Evolutionary conservation across 2,329 filamentous ascomycete genomes (phyloP).

Genomic region (Ceratocystis cacaofunesta): DNA sequence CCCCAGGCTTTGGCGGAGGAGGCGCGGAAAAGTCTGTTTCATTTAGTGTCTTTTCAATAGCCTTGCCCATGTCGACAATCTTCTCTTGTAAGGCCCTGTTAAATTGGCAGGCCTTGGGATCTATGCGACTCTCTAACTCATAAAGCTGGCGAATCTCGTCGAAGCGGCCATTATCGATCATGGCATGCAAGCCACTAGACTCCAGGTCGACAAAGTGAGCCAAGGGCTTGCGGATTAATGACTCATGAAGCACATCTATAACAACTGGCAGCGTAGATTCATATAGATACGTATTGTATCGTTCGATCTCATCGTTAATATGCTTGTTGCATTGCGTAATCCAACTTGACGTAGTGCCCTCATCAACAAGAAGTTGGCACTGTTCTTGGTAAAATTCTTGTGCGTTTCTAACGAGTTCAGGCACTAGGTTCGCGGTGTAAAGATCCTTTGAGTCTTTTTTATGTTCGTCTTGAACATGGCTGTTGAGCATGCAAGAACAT

Average conservation of each 20-base stretch:
- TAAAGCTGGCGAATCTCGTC: slow-evolving; percentile 73
- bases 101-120: slow-evolving; percentile 55
- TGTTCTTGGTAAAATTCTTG: slow-evolving; percentile 60
- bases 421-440: slow-evolving; percentile 73
- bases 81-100: slow-evolving; percentile 57
- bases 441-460: slow-evolving; percentile 68
- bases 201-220: slow-evolving; percentile 73
- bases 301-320: slow-evolving; percentile 64
- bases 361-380: slow-evolving; percentile 56
- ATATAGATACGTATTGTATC: slow-evolving; percentile 71
- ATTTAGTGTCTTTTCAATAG: slow-evolving; percentile 58
- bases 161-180: slow-evolving; percentile 79
- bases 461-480: slow-evolving; percentile 65
- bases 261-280: slow-evolving; percentile 58
- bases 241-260: slow-evolving; percentile 59
- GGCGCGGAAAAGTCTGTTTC: slow-evolving; percentile 38
- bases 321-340: slow-evolving; percentile 60
- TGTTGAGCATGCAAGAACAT: slow-evolving; percentile 79
- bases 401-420: slow-evolving; percentile 57
- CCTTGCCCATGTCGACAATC: slow-evolving; percentile 63
- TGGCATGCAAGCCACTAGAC: slow-evolving; percentile 65
- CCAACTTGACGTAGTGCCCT: slow-evolving; percentile 70
- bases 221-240: slow-evolving; percentile 65
- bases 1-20: slow-evolving; percentile 21
- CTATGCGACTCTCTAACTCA: slow-evolving; percentile 61